Evolutionary conservation across 176 grass and related monocot genomes (phyloP), one percentile per base, ranked within the genome.

Genomic region (Hyparrhenia diplandra): DNA sequence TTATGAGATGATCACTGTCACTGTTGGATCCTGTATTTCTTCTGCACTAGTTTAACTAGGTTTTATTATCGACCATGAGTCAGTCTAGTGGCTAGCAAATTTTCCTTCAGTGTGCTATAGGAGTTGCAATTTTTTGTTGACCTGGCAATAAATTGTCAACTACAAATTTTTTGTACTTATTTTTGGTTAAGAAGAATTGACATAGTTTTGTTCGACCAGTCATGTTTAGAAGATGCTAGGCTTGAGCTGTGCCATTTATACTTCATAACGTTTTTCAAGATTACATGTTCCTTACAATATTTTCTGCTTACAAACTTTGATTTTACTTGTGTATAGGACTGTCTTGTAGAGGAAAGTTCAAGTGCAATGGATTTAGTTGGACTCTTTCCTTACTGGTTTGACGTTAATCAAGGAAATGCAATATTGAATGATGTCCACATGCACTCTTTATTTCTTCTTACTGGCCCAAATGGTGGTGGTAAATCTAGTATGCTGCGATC

Each of bases 401-500:
- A 94, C 79, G 66, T 75, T 75, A 88, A 91, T 60, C 88, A 91
- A 84, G 95, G 92, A 67, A 93, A 87, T 86, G 92, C 92, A 82
- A 86, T 92, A 79, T 85, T 89, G 71, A 98, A 98, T 73, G 86
- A 92, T 91, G 87, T 98, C 14, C 82, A 74, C 67, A 95, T 98
- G 95, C 40, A 76, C 14, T 87, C 92, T 82, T 83, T 98, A 65
- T 89, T 93, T 77, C 83, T 98, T 87, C 86, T 95, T 69, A 98
- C 95, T 79, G 92, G 95, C n/a, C 92, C 95, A 76, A 98, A 98
- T 88, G 92, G 92, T 76, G 95, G 95, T 82, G 95, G 92, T 72
- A 98, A 98, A 92, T 98, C 95, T 31, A 95, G 95, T 82, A 85
- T 98, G 80, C 66, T 98, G 65, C 88, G 96, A 63, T 98, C 96